Percentiles rank a stretch among this genome's conserved stretches.
These are phyloP conservation scores for Pulveroboletus ravenelii DNA, from an alignment of 768 basidiomycete genomes.

Conservation along the genomic window DNA sequence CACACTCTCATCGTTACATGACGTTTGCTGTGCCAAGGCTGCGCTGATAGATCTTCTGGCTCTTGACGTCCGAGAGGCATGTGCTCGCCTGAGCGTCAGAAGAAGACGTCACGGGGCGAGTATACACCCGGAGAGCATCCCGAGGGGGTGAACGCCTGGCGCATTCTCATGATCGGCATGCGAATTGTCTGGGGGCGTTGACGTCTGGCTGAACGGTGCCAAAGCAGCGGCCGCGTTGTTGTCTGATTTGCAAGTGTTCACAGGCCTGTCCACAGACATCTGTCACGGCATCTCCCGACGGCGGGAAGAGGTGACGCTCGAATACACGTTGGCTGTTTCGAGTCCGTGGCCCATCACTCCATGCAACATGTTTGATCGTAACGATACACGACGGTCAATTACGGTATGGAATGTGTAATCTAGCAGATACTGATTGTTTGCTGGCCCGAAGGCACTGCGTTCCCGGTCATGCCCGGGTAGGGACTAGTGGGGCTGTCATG, in stretches of 20 bases:
- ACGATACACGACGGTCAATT: background rate
- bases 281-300: background rate
- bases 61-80: background rate
- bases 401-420: background rate
- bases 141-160: too few species aligned
- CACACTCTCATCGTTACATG: background rate
- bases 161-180: background rate
- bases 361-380: conserved; percentile 16
- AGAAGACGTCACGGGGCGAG: too few species aligned
- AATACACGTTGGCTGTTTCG: too few species aligned
- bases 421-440: background rate
- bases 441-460: background rate
- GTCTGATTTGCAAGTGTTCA: too few species aligned
- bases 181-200: too few species aligned
- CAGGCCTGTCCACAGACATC: background rate
- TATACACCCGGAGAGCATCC: too few species aligned
- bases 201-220: too few species aligned
- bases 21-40: conserved; percentile 3
- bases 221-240: too few species aligned
- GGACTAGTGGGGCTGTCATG: too few species aligned
- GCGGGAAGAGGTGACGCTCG: too few species aligned
- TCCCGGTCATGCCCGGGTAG: background rate
- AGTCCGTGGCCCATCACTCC: conserved; percentile 2
- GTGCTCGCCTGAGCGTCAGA: background rate
- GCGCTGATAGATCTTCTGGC: background rate